phyloP scores from a whole-genome alignment of 2,329 filamentous ascomycete species.

The Periconia macrospinosa region DNA sequence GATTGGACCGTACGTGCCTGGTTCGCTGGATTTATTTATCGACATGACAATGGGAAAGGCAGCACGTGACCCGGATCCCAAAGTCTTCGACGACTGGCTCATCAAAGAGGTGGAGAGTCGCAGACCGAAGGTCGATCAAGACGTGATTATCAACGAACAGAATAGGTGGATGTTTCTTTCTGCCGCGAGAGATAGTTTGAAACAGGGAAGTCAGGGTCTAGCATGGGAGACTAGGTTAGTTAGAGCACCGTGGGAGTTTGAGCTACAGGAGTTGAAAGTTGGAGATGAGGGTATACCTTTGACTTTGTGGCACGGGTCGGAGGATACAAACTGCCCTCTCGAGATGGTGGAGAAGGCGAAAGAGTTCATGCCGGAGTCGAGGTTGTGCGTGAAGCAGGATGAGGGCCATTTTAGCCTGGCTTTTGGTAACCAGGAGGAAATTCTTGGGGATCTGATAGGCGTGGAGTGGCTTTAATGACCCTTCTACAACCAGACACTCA shows the following conservation, averaged over 20 bases:
- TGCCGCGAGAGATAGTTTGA: constrained; percentile 28
- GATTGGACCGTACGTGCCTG: constrained; percentile 29
- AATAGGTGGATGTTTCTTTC: constrained; percentile 26
- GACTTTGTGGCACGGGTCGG: constrained; percentile 37
- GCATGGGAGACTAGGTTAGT: constrained; percentile 33
- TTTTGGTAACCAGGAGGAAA: constrained; percentile 22
- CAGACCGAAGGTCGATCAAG: constrained; percentile 18
- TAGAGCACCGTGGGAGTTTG: constrained; percentile 36
- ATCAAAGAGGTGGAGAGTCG: constrained; percentile 21
- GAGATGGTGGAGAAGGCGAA: constrained; percentile 27
- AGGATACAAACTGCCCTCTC: constrained; percentile 32
- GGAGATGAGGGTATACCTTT: constrained; percentile 21
- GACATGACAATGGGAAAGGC: constrained; percentile 30
- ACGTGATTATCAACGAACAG: constrained; percentile 22
- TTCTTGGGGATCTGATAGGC: constrained; percentile 24
- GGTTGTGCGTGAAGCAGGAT: constrained; percentile 21
- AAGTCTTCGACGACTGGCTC: constrained; percentile 27
- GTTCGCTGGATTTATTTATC: constrained; percentile 17
- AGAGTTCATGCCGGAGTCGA: constrained; percentile 22
- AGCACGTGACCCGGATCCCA: constrained; percentile 25
- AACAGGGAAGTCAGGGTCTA: constrained; percentile 27
- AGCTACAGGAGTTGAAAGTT: constrained; percentile 27
- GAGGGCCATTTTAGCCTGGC: constrained; percentile 32
- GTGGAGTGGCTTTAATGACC: background rate
- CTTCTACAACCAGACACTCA: no score